Base-by-base conservation (phyloP, 805 yeast genomes). In the Saccharomycopsis schoenii region DNA sequence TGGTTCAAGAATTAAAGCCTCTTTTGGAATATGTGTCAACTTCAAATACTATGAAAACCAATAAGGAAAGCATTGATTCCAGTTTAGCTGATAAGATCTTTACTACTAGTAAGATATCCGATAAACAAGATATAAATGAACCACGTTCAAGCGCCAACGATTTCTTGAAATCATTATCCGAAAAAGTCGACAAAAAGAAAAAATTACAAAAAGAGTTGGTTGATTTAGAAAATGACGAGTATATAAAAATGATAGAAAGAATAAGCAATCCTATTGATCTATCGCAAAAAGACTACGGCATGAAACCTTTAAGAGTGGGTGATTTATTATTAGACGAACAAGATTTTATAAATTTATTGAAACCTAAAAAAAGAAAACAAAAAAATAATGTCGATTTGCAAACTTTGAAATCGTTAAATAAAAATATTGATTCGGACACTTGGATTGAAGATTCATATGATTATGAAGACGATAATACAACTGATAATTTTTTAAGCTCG, bases 201-300 rank as follows among this genome's bases (percentile, higher is more conserved):
- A 52, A 62, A 52, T 55, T 62, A 19, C 55, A 62, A 37, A 58
- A 58, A 19, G 61, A 62, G 39, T 52, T 62, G 15, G 34, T 12
- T 1, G 50, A 41, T 25, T 56, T 62, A n/a, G 40, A 54, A 55
- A 47, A 39, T 29, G 65, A 62, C 51, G 60, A 57, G 34, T 59
- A 59, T 34, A 8, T 61, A 8, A 50, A 57, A n/a, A 42, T 54
- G 29, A 50, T 60, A 51, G 62, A 57, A n/a, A 58, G 54, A 25
- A 41, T 60, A 15, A 17, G 50, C 11, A 58, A 37, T 1, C 60
- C 60, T n/a, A 19, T 42, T 36, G 47, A 36, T 55, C 15, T 24
- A 21, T 24, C 40, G 11, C 57, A 55, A 34, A 40, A 55, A 55
- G 43, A 17, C 10, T 40, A 37, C 5, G 37, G 39, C 9, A 29